These are phyloP conservation scores for Nicotiana undulata DNA, from an alignment of 257 asterid species.

Conservation along the genomic window DNA sequence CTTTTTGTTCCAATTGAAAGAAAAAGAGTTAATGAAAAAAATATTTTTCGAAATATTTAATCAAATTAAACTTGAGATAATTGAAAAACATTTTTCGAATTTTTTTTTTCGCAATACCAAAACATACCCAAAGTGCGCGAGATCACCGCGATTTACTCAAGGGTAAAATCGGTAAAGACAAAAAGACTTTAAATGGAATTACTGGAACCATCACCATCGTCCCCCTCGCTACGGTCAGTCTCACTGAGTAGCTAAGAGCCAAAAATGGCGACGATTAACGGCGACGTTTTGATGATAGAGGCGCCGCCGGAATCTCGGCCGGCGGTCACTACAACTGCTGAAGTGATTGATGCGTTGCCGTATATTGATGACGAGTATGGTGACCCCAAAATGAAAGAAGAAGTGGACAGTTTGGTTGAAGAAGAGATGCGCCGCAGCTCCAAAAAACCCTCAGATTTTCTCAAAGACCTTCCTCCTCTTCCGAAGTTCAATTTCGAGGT, in stretches of 20 bases:
- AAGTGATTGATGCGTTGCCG: slow-evolving; percentile 82
- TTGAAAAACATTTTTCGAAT: no score
- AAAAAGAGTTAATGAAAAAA: no score
- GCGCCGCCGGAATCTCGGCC: slow-evolving; percentile 61
- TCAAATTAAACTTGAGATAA: no score
- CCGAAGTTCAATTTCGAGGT: slow-evolving; percentile 64
- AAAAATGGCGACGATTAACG: slow-evolving; percentile 27
- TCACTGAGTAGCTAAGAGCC: background rate
- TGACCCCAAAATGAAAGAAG: slow-evolving; percentile 60
- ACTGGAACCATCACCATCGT: no score
- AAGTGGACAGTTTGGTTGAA: slow-evolving; percentile 86
- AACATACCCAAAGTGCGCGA: no score
- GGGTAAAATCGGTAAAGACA: no score
- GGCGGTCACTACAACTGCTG: slow-evolving; percentile 32
- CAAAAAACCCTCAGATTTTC: slow-evolving; percentile 88
- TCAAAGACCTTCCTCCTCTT: slow-evolving; percentile 81
- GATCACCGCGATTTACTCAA: no score
- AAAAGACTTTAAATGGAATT: no score
- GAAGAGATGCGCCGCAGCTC: slow-evolving; percentile 90
- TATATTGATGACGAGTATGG: slow-evolving; percentile 94
- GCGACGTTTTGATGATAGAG: slow-evolving; percentile 76
- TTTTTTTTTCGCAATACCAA: no score
- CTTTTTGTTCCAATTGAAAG: no score
- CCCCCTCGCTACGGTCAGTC: no score
- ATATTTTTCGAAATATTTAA: no score